These are phyloP conservation scores for Rhipidocladum racemiflorum DNA, from an alignment of 176 grass and related monocot genomes.

Conservation along the genomic window DNA sequence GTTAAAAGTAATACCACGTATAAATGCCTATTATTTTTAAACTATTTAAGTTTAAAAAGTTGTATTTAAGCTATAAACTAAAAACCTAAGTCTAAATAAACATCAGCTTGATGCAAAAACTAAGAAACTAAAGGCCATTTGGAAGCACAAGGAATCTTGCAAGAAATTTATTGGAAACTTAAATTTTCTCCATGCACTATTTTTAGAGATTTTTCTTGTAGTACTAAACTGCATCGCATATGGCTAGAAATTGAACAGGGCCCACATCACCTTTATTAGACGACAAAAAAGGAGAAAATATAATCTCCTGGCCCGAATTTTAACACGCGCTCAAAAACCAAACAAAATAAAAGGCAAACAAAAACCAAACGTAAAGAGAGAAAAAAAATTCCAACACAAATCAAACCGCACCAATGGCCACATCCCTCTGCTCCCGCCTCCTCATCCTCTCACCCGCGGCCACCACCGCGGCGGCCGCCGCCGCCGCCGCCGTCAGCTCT, in stretches of 20 bases:
- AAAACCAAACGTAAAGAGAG: background rate
- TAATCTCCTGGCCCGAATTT: slow-evolving; percentile 22
- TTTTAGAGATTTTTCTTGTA: no score
- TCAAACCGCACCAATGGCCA: slow-evolving; percentile 39
- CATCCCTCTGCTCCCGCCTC: slow-evolving; percentile 33
- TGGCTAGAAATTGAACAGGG: slow-evolving; percentile 2
- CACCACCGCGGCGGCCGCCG: background rate
- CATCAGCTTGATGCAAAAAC: background rate
- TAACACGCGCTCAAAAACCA: background rate
- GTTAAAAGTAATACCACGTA: no score
- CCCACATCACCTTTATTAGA: background rate
- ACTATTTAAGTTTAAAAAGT: no score
- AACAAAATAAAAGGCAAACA: background rate
- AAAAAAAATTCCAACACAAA: background rate
- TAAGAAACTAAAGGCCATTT: no score
- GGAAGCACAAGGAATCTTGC: background rate
- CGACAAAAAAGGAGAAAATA: background rate
- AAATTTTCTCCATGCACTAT: no score
- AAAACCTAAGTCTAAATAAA: no score
- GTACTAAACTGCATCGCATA: no score
- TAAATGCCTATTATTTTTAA: no score
- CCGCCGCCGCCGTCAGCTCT: background rate
- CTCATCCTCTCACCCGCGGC: slow-evolving; percentile 33
- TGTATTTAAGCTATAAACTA: no score
- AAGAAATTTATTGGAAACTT: background rate